phyloP scores from a whole-genome alignment of 306 rosid genomes.

The Trifolium repens region DNA sequence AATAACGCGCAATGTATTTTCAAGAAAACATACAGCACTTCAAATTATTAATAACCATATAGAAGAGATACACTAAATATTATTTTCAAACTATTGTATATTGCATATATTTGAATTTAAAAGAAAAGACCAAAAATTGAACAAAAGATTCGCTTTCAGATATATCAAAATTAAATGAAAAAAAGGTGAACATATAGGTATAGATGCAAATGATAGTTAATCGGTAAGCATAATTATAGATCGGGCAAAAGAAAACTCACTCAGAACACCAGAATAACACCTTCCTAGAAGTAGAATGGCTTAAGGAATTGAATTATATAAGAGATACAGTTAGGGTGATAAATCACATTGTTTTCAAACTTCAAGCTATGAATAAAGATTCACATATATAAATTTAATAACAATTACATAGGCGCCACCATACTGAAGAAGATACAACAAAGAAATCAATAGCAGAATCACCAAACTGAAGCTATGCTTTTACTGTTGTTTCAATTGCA shows the following conservation, averaged over 20 bases:
- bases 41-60: no score
- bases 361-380: conserved; percentile 1
- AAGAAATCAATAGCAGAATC: not conserved
- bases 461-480: conserved; percentile 54
- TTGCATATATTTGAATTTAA: not conserved
- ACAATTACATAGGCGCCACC: not conserved
- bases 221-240: not conserved
- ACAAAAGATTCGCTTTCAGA: not conserved
- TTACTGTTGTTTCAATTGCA: conserved; percentile 71
- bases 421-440: not conserved
- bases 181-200: not conserved
- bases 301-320: not conserved
- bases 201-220: not conserved
- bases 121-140: not conserved
- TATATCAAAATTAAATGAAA: not conserved
- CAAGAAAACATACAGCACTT: no score
- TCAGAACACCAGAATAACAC: not conserved
- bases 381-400: not conserved
- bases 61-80: not conserved
- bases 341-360: not conserved
- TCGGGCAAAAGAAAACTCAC: not conserved
- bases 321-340: not conserved
- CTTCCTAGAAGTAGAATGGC: not conserved
- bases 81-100: not conserved
- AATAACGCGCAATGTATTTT: no score